Evolutionary conservation across 2,329 filamentous ascomycete species (phyloP).

Genomic region (Parascedosporium putredinis): DNA sequence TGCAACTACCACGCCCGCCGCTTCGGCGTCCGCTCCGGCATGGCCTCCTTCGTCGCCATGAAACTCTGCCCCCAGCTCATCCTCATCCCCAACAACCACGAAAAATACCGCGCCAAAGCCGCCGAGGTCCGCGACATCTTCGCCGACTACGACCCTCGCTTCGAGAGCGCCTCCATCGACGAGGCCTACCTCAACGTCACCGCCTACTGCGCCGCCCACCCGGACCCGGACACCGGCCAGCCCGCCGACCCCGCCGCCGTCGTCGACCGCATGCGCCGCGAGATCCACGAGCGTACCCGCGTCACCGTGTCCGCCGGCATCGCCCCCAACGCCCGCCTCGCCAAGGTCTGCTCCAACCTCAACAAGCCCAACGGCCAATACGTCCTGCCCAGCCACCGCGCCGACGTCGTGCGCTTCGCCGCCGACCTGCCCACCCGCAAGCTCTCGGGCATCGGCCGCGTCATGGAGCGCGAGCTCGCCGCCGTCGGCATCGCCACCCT

Average conservation of each 20-base stretch:
- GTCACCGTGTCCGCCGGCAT: slow-evolving; percentile 93
- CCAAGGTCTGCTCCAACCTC: slow-evolving; percentile 90
- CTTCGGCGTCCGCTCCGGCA: slow-evolving; percentile 85
- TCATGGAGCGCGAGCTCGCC: slow-evolving; percentile 82
- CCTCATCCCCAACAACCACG: slow-evolving; percentile 73
- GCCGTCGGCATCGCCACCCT: slow-evolving; percentile 82
- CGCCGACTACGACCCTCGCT: slow-evolving; percentile 77
- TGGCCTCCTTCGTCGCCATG: slow-evolving; percentile 92
- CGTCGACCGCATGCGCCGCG: slow-evolving; percentile 65
- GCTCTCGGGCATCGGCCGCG: slow-evolving; percentile 88
- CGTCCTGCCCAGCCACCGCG: slow-evolving; percentile 58
- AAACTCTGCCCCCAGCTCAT: slow-evolving; percentile 85
- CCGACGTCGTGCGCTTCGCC: slow-evolving; percentile 78
- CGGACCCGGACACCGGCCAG: slow-evolving; percentile 14
- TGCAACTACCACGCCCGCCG: slow-evolving; percentile 84
- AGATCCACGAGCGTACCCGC: slow-evolving; percentile 65
- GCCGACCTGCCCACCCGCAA: slow-evolving; percentile 72
- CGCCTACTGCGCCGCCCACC: slow-evolving; percentile 62
- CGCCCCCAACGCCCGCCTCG: slow-evolving; percentile 82
- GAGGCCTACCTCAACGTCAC: slow-evolving; percentile 97
- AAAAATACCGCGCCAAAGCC: slow-evolving; percentile 86
- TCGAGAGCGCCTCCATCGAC: slow-evolving; percentile 89
- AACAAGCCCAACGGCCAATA: slow-evolving; percentile 98
- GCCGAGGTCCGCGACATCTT: slow-evolving; percentile 76
- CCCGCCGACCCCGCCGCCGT: slow-evolving; percentile 62